Evolutionary conservation across 345 rosid genomes (phyloP).

Genomic region (Arabidopsis arenosa): DNA sequence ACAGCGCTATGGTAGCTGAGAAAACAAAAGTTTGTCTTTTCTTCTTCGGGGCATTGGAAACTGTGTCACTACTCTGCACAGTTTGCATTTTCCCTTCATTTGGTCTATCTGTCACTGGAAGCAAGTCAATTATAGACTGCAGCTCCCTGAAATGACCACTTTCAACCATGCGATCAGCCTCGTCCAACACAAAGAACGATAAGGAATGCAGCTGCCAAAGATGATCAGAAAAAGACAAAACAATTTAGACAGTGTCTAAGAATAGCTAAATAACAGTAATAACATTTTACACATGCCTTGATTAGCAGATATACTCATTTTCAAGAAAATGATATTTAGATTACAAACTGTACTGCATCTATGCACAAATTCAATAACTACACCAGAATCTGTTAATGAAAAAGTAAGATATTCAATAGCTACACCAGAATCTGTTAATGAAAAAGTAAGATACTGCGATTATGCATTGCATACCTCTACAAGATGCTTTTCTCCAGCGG

Average conservation of each 20-base stretch:
- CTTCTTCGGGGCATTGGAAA: slow-evolving; percentile 69
- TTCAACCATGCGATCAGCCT: slow-evolving; percentile 97
- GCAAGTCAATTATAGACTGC: slow-evolving; percentile 94
- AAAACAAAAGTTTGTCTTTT: slow-evolving; percentile 95
- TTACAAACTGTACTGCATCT: slow-evolving; percentile 9
- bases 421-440: not conserved
- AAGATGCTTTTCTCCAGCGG: slow-evolving; percentile 89
- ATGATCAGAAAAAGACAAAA: slow-evolving; percentile 18
- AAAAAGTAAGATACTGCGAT: slow-evolving; percentile 11
- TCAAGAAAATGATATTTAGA: slow-evolving; percentile 3
- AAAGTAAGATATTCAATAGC: slow-evolving; percentile 15
- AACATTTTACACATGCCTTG: slow-evolving; percentile 16
- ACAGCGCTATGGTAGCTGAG: slow-evolving; percentile 93
- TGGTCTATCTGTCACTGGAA: slow-evolving; percentile 61
- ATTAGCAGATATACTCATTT: not conserved
- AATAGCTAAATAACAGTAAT: not conserved
- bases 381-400: not conserved
- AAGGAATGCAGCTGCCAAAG: slow-evolving; percentile 80
- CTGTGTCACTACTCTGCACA: slow-evolving; percentile 59
- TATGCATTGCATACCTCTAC: slow-evolving; percentile 64
- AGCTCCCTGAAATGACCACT: slow-evolving; percentile 92
- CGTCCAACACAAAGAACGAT: slow-evolving; percentile 97
- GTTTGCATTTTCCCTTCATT: slow-evolving; percentile 55
- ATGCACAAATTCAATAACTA: slow-evolving; percentile 1
- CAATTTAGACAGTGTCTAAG: slow-evolving; percentile 24